phyloP scores from a whole-genome alignment of 2,329 filamentous ascomycete species.

The Aspergillus glaucus region DNA sequence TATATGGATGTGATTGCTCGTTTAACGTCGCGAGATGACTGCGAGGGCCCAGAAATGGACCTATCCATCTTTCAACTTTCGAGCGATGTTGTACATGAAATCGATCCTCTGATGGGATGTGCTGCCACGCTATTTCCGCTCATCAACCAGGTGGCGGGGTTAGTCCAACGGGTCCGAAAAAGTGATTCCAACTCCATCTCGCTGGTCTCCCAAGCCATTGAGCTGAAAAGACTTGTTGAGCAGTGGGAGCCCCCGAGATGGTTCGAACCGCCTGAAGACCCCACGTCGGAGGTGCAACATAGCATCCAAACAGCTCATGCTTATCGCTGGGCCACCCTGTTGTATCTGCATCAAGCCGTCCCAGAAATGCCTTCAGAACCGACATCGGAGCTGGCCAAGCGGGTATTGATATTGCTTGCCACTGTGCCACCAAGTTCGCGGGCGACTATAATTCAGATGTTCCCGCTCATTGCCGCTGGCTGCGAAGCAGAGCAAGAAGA shows the following conservation, averaged over 20 bases:
- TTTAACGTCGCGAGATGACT: conserved; percentile 56
- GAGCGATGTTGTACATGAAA: conserved; percentile 44
- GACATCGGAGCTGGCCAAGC: conserved; percentile 54
- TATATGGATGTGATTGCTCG: conserved; percentile 69
- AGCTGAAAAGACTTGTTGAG: conserved; percentile 55
- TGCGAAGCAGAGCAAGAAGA: conserved; percentile 56
- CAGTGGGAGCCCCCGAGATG: conserved; percentile 54
- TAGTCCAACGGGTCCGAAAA: conserved; percentile 58
- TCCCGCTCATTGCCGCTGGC: conserved; percentile 61
- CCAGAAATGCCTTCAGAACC: conserved; percentile 59
- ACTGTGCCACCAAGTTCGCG: conserved; percentile 58
- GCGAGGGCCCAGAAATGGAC: conserved; percentile 46
- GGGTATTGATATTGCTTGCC: conserved; percentile 55
- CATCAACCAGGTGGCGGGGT: conserved; percentile 59
- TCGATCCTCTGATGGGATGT: conserved; percentile 68
- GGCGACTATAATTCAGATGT: conserved; percentile 63
- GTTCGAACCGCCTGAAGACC: conserved; percentile 59
- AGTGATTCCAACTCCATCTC: conserved; percentile 51
- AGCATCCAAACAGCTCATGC: conserved; percentile 62
- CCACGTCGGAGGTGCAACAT: conserved; percentile 56
- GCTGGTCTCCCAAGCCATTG: conserved; percentile 57
- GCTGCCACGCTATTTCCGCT: conserved; percentile 62
- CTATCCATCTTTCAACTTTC: conserved; percentile 35
- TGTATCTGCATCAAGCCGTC: conserved; percentile 63
- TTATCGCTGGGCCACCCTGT: conserved; percentile 60